phyloP scores from a whole-genome alignment of 331 rosid species.

The Prunus yedoensis region DNA sequence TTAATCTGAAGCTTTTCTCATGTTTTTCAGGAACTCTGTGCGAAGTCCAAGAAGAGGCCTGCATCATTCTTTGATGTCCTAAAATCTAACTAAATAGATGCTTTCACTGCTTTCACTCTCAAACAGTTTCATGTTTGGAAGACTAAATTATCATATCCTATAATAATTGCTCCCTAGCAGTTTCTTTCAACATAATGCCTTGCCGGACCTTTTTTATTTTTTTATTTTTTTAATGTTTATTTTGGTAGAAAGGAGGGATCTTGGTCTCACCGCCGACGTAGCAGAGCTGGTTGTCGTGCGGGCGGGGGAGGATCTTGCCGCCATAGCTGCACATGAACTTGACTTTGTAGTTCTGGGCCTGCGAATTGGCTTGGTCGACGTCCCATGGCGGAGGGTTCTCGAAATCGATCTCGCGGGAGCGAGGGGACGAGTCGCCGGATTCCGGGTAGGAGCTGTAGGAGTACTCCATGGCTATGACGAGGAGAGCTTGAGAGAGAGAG shows the following conservation, averaged over 20 bases:
- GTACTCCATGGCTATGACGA: conserved; percentile 51
- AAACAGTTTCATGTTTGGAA: too few species aligned
- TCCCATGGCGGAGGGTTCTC: conserved; percentile 87
- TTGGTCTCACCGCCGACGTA: conserved; percentile 92
- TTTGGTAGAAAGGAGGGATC: conserved; percentile 24
- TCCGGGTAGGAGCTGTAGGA: conserved; percentile 70
- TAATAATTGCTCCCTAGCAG: not conserved
- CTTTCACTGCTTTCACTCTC: too few species aligned
- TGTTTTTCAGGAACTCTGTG: conserved; percentile 61
- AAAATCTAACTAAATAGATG: conserved; percentile 29
- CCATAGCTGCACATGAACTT: conserved; percentile 95
- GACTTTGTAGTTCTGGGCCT: conserved; percentile 50
- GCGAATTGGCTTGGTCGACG: conserved; percentile 21
- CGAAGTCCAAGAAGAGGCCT: conserved; percentile 58
- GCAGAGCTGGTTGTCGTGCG: conserved; percentile 80
- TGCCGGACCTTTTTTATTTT: not conserved
- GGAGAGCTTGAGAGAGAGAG: not conserved
- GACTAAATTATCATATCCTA: too few species aligned
- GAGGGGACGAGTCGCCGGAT: conserved; percentile 86
- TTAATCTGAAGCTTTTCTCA: conserved; percentile 10
- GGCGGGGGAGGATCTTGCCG: conserved; percentile 92
- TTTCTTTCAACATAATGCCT: not conserved
- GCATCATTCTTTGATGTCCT: conserved; percentile 62
- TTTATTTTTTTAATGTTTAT: too few species aligned
- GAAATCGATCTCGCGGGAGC: conserved; percentile 79